Evolutionary conservation across 2,329 filamentous ascomycete genomes (phyloP).

Genomic region (Capronia coronata): DNA sequence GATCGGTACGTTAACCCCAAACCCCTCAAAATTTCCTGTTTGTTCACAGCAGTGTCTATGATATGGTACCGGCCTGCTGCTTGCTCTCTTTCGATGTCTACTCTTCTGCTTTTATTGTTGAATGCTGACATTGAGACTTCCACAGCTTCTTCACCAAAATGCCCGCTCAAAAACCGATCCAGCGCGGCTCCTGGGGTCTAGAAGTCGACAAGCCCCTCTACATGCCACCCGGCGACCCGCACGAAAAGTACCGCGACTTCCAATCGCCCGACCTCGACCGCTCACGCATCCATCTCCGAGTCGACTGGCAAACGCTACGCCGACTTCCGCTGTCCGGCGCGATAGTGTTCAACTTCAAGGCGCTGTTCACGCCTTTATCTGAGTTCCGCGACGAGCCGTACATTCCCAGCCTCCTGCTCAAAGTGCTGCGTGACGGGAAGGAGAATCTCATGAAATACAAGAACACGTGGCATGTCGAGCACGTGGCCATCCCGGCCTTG

Average conservation of each 20-base stretch:
- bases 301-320: conserved; percentile 83
- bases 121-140: not conserved
- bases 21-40: not conserved
- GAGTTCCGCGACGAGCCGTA: conserved; percentile 67
- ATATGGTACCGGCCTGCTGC: no score
- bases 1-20: conserved; percentile 53
- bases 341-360: conserved; percentile 84
- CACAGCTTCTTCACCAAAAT: conserved; percentile 72
- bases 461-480: conserved; percentile 71
- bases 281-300: conserved; percentile 61
- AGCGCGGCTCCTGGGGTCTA: conserved; percentile 77
- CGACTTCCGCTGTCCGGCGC: conserved; percentile 68
- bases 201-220: conserved; percentile 70
- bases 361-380: conserved; percentile 66
- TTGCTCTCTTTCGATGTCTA: not conserved
- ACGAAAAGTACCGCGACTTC: conserved; percentile 52
- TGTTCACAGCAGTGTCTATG: no score
- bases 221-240: conserved; percentile 62
- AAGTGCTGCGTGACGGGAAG: conserved; percentile 66
- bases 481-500: conserved; percentile 61
- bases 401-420: conserved; percentile 61
- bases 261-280: conserved; percentile 54
- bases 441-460: conserved; percentile 70
- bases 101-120: no score
- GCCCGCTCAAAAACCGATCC: conserved; percentile 66